These are phyloP conservation scores for Sporothrix pseudoabietina DNA, from an alignment of 2,329 filamentous ascomycete genomes.

Conservation along the genomic window DNA sequence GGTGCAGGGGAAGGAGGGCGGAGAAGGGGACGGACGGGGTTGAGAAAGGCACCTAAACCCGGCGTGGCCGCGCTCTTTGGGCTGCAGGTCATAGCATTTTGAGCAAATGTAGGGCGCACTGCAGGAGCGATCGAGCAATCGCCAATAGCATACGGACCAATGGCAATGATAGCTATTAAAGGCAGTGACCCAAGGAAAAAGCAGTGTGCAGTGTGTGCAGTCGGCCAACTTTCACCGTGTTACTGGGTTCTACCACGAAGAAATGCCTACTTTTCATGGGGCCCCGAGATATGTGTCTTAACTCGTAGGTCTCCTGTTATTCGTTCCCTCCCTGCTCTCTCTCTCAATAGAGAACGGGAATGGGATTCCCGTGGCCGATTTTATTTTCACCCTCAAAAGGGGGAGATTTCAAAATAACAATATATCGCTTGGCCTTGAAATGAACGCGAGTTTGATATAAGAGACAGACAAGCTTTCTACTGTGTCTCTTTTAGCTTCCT, in stretches of 20 bases:
- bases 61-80: not conserved
- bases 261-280: not conserved
- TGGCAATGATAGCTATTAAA: too few relatives aligned
- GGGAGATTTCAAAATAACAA: not conserved
- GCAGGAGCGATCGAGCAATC: not conserved
- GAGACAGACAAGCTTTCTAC: not conserved
- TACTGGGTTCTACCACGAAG: too few relatives aligned
- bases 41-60: not conserved
- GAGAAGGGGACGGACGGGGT: not conserved
- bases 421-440: not conserved
- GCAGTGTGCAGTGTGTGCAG: not conserved
- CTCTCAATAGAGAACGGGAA: not conserved
- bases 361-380: not conserved
- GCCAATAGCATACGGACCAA: too few relatives aligned
- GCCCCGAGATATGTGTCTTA: not conserved
- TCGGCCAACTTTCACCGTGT: too few relatives aligned
- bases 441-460: not conserved
- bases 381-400: not conserved
- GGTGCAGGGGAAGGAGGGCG: not conserved
- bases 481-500: not conserved
- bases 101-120: not conserved
- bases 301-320: too few relatives aligned
- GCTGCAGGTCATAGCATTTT: not conserved
- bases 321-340: too few relatives aligned
- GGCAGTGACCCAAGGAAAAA: too few relatives aligned